Base-by-base conservation (phyloP, 2,329 filamentous ascomycete species). In the Curvularia sp. region DNA sequence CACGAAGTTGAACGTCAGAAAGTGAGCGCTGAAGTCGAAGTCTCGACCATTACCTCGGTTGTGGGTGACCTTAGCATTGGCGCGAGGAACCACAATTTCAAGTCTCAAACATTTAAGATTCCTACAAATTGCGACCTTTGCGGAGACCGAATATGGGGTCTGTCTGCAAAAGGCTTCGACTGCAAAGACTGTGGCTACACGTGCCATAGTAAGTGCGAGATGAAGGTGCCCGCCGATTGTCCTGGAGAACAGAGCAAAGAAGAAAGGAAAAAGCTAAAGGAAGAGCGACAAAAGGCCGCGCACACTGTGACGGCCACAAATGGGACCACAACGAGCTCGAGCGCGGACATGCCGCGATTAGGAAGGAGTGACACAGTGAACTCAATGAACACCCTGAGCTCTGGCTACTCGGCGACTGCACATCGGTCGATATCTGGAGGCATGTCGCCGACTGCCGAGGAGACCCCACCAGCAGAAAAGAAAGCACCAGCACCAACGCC, bases 81-180 rank as follows among this genome's bases (percentile, higher is more conserved):
- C 18, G 93, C 93, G 10, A 92, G 92, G 75, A 97, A 93, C 72
- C 95, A 99, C 81, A 95, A 96, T 72, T 99, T 99, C 84, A 97
- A 96, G 79, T 88, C 92, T n/a, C 93, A 98, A 74, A 98, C 95
- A 0, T 99, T 98, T 84, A 98, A 98, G 77, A 97, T 99, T 60
- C 96, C 96, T 0, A 99, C 95, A 4, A 98, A 98, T 75, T 99
- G 95, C 80, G 95, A 99, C 77, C 84, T 97, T 12, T 99, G 95
- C 69, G 93, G 93, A 18, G 95, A 99, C 74, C 87, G 95, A 27
- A 97, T 99, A 75, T 99, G 95, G 95, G 95, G 95, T 0, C 78
- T 99, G 39, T 96, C 92, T 28, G 94, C 95, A 36, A 99, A 99
- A 79, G 95, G 95, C 0, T 96, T 97, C 73, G 93, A 96, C 75